A percentile compares a stretch with the other conserved stretches of the same genome.
Evolutionary conservation across 768 basidiomycete species (phyloP).

Genomic region (Amanita pseudoporphyria): DNA sequence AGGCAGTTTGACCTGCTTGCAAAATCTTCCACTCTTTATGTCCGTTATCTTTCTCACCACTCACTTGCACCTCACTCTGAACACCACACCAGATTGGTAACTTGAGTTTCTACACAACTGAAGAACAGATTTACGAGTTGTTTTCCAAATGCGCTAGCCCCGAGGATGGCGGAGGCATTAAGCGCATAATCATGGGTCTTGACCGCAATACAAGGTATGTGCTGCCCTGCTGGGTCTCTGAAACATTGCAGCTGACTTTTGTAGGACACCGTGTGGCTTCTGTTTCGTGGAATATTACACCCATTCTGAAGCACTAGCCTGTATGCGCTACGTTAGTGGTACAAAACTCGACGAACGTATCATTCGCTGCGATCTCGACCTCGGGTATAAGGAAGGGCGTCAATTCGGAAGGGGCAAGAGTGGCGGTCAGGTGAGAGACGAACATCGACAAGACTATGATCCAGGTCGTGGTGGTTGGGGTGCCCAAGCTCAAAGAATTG

Average conservation of each 20-base stretch:
- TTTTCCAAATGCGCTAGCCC: slow-evolving; percentile 85
- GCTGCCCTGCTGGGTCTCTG: not conserved
- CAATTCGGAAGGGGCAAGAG: slow-evolving; percentile 98
- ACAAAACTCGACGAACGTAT: slow-evolving; percentile 98
- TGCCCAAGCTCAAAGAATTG: slow-evolving; percentile 68
- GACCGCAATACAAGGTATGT: slow-evolving; percentile 78
- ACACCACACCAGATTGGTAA: slow-evolving; percentile 62
- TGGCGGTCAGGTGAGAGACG: slow-evolving; percentile 95
- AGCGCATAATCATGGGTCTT: slow-evolving; percentile 91
- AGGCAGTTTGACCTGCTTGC: slow-evolving; percentile 73
- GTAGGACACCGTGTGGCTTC: slow-evolving; percentile 86
- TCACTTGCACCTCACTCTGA: slow-evolving; percentile 7
- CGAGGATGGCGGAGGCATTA: slow-evolving; percentile 84
- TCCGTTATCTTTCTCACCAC: slow-evolving; percentile 34
- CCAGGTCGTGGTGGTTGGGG: slow-evolving; percentile 95
- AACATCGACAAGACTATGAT: slow-evolving; percentile 95
- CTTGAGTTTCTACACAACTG: slow-evolving; percentile 89
- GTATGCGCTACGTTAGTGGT: slow-evolving; percentile 92
- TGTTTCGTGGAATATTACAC: slow-evolving; percentile 97
- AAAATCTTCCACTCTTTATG: slow-evolving; percentile 86
- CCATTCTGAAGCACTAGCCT: slow-evolving; percentile 85
- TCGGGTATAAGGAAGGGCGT: slow-evolving; percentile 92
- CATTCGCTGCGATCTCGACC: slow-evolving; percentile 94
- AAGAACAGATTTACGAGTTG: slow-evolving; percentile 92
- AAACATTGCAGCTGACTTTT: slow-evolving; percentile 10